Evolutionary conservation across 1,139 yeast species (phyloP).

Genomic region (Magnusiomyces suaveolens): DNA sequence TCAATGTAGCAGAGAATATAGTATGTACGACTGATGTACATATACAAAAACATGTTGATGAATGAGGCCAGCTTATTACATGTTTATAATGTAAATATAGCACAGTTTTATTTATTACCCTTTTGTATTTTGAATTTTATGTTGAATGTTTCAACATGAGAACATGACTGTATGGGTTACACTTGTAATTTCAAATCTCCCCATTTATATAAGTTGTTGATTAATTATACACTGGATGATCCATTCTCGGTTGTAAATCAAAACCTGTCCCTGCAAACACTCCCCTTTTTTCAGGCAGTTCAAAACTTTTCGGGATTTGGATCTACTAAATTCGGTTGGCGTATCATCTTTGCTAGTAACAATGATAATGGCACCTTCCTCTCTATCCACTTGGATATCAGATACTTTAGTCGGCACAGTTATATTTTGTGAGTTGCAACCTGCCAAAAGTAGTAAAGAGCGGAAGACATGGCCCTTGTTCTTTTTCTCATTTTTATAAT

Average conservation of each 20-base stretch:
- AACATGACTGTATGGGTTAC: no score
- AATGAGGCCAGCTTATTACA: no score
- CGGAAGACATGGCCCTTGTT: neutral
- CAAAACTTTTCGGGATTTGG: conserved; percentile 6
- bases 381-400: conserved; percentile 3
- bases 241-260: conserved; percentile 27
- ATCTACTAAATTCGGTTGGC: neutral
- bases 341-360: conserved; percentile 9
- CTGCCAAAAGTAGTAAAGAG: neutral
- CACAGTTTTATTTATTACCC: no score
- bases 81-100: no score
- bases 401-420: conserved; percentile 6
- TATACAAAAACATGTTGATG: no score
- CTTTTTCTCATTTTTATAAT: no score
- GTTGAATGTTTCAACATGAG: no score
- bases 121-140: no score
- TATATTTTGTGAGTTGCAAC: neutral
- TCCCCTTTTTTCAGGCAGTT: conserved; percentile 11
- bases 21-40: neutral
- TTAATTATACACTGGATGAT: conserved; percentile 29
- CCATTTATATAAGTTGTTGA: no score
- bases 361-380: conserved; percentile 6
- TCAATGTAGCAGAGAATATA: no score
- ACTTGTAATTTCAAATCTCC: no score
- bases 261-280: conserved; percentile 15